A percentile compares a stretch with the other conserved stretches of the same genome.
Evolutionary conservation across 805 yeast species (phyloP).

Genomic region (Scheffersomyces lignosus): DNA sequence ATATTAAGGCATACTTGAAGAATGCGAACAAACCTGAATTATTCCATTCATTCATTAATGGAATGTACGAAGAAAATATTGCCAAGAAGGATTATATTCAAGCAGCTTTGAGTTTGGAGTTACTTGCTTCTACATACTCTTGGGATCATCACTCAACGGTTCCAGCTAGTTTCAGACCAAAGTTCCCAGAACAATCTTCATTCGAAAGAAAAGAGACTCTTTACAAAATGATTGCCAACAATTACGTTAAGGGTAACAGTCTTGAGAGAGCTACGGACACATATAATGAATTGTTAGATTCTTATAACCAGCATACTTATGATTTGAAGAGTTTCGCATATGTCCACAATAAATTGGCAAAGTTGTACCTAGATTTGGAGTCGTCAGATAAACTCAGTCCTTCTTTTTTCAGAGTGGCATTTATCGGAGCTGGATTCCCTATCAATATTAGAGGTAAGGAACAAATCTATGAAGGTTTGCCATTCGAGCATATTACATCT

Average conservation of each 20-base stretch:
- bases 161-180: conserved; percentile 61
- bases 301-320: conserved; percentile 70
- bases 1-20: conserved; percentile 72
- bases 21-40: conserved; percentile 78
- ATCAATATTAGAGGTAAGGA: conserved; percentile 69
- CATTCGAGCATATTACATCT: conserved; percentile 84
- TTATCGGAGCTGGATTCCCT: conserved; percentile 86
- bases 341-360: conserved; percentile 67
- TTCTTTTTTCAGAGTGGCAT: conserved; percentile 75
- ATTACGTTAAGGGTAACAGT: conserved; percentile 68
- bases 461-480: conserved; percentile 81
- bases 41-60: conserved; percentile 75
- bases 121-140: conserved; percentile 70
- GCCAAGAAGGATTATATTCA: conserved; percentile 66
- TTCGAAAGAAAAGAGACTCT: conserved; percentile 79
- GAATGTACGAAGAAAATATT: conserved; percentile 65
- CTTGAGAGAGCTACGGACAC: conserved; percentile 78
- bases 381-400: conserved; percentile 71
- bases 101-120: conserved; percentile 78
- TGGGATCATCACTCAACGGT: conserved; percentile 66
- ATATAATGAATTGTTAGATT: conserved; percentile 73
- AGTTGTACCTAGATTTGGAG: conserved; percentile 66
- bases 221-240: conserved; percentile 66
- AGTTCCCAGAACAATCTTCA: conserved; percentile 75
- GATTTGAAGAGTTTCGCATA: conserved; percentile 74